Evolutionary conservation across 441 rosid species (phyloP).

Genomic region (Populus tomentosa): DNA sequence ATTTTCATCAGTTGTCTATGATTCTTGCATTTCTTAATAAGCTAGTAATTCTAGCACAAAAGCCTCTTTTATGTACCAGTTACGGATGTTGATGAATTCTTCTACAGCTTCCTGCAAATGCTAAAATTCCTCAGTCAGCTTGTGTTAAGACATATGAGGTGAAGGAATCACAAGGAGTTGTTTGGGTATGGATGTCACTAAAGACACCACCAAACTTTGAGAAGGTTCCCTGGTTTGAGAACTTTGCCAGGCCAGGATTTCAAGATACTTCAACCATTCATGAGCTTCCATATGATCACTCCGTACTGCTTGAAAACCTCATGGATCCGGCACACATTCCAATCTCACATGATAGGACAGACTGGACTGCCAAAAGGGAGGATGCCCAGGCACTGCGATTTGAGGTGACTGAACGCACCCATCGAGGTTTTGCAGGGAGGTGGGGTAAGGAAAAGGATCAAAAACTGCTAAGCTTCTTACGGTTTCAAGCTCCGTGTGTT

Average conservation of each 20-base stretch:
- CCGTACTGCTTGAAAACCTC: slow-evolving; percentile 86
- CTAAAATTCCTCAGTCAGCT: slow-evolving; percentile 54
- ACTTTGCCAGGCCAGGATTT: slow-evolving; percentile 70
- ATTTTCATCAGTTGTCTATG: neutral
- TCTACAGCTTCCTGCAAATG: slow-evolving; percentile 66
- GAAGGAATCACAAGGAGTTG: slow-evolving; percentile 80
- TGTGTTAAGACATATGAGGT: slow-evolving; percentile 49
- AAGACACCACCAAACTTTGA: slow-evolving; percentile 53
- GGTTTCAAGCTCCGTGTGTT: slow-evolving; percentile 77
- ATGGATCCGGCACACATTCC: slow-evolving; percentile 97
- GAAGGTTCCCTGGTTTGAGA: slow-evolving; percentile 87
- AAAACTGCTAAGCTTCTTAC: slow-evolving; percentile 42
- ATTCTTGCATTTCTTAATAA: neutral
- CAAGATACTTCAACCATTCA: slow-evolving; percentile 68
- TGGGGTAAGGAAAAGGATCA: slow-evolving; percentile 78
- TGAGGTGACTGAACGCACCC: slow-evolving; percentile 63
- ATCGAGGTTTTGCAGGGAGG: slow-evolving; percentile 81
- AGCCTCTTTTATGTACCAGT: slow-evolving; percentile 70
- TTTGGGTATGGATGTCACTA: slow-evolving; percentile 87
- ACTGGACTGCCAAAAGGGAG: slow-evolving; percentile 77
- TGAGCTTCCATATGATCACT: slow-evolving; percentile 91
- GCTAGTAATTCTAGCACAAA: slow-evolving; percentile 3
- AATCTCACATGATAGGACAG: slow-evolving; percentile 87
- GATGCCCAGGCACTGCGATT: slow-evolving; percentile 76
- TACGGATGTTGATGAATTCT: slow-evolving; percentile 41